Conservation (phyloP, 768 basidiomycete species). For the Tulasnella sp. region DNA sequence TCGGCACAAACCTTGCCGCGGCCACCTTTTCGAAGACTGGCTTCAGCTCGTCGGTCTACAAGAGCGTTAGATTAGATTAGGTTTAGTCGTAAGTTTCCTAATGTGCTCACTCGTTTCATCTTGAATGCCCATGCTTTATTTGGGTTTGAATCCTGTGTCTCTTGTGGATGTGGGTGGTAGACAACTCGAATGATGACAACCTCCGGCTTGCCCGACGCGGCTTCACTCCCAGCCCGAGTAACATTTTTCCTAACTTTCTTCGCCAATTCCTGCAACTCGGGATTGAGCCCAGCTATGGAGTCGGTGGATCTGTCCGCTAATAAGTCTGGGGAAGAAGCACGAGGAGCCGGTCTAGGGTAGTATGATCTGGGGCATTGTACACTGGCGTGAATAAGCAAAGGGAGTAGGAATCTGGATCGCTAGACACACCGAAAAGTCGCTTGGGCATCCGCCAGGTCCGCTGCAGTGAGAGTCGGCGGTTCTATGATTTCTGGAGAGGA, state of each 20-base stretch:
- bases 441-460: not conserved
- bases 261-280: slow-evolving; percentile 16
- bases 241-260: not conserved
- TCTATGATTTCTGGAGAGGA: not conserved
- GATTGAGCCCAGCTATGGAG: slow-evolving; percentile 6
- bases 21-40: not conserved
- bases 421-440: not conserved
- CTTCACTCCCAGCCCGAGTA: not conserved
- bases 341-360: not conserved
- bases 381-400: not conserved
- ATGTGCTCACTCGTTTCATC: slow-evolving; percentile 14
- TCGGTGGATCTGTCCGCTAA: slow-evolving; percentile 17
- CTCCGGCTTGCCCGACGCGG: slow-evolving; percentile 8
- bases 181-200: slow-evolving; percentile 1
- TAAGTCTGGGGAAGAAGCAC: slow-evolving; percentile 1
- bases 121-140: slow-evolving; percentile 10
- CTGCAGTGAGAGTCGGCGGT: slow-evolving; percentile 8
- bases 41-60: slow-evolving; percentile 19
- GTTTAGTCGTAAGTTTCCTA: not conserved
- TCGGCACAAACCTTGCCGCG: not conserved
- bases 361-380: not conserved
- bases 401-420: not conserved
- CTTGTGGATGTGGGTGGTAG: slow-evolving; percentile 6
- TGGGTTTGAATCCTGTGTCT: not conserved
- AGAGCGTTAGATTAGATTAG: not conserved